A percentile compares a stretch with the other conserved stretches of the same genome.
Evolutionary conservation across 2,329 filamentous ascomycete species (phyloP).

Genomic region (Didymosphaeria variabile): DNA sequence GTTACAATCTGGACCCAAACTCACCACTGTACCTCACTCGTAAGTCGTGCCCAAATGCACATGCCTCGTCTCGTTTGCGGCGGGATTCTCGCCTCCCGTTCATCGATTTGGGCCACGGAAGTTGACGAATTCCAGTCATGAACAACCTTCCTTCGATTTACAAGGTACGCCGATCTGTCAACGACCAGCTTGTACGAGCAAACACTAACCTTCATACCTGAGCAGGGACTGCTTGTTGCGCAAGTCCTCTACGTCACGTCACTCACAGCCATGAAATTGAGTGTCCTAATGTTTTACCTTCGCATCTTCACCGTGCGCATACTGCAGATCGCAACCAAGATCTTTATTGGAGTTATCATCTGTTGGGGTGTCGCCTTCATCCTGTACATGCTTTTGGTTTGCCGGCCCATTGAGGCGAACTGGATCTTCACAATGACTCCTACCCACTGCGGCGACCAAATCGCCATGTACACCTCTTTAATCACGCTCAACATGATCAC

Average conservation of each 20-base stretch:
- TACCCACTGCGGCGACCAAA: slow-evolving; percentile 5
- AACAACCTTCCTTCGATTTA: slow-evolving; percentile 7
- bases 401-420: not conserved
- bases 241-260: slow-evolving; percentile 7
- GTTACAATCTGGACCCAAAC: slow-evolving; percentile 4
- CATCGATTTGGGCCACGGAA: not conserved
- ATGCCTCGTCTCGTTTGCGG: not conserved
- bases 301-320: slow-evolving; percentile 1
- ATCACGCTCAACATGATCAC: slow-evolving; percentile 5
- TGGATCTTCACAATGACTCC: slow-evolving; percentile 7
- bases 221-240: slow-evolving; percentile 4
- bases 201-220: slow-evolving; percentile 4
- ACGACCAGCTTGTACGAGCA: not conserved
- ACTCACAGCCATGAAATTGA: slow-evolving; percentile 7
- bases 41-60: slow-evolving; percentile 1
- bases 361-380: slow-evolving; percentile 8
- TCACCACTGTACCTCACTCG: slow-evolving; percentile 2
- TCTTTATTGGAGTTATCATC: slow-evolving; percentile 2
- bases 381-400: slow-evolving; percentile 5
- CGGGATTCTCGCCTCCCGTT: not conserved
- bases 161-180: slow-evolving; percentile 3
- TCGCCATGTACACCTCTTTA: slow-evolving; percentile 5
- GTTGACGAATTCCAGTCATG: slow-evolving; percentile 5
- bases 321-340: slow-evolving; percentile 1
- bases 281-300: slow-evolving; percentile 8